Base-by-base conservation (phyloP, 345 rosid species). In the Salix koriyanagi region DNA sequence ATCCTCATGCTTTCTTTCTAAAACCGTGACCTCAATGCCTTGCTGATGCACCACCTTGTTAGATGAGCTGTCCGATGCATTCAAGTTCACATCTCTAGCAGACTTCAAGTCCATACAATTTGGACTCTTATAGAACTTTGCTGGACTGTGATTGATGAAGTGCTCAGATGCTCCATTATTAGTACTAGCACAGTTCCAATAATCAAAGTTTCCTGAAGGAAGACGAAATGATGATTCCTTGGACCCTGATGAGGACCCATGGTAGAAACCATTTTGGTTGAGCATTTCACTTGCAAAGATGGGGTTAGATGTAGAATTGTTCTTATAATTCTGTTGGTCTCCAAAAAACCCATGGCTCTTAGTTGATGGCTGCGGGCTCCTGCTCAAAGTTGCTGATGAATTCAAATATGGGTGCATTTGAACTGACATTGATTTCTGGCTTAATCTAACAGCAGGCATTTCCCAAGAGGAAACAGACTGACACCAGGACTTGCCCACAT, bases 401-500 rank as follows among this genome's bases (percentile, higher is more conserved):
- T 79, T 87, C 77, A 86, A 75, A 87, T 67, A 82, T 5, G 91
- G 85, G 75, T 62, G 89, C 44, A 77, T 52, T 80, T 88, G 96
- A 82, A 69, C 86, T 16, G 92, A 72, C 70, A 86, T 56, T 15
- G 90, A 71, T 80, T 76, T 90, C 86, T 88, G 94, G 85, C 73
- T 86, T 81, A 89, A 83, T 84, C 85, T 83, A 80, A 75, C 75
- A 73, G 74, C 76, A 80, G 83, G 83, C 66, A 86, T 91, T 64
- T 88, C 92, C 85, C 88, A 87, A 80, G 91, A 76, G 68, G 89
- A 80, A 86, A 82, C 80, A 48, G 90, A 85, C 65, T 79, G 86
- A 76, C 89, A 78, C 91, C 89, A 87, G 44, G 90, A 75, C 78
- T 85, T 88, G 72, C 81, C 81, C 70, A 79, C 72, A 77, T 86